A percentile compares a stretch with the other conserved stretches of the same genome.
phyloP scores from a whole-genome alignment of 331 rosid species.

The Pyracantha coccinea region DNA sequence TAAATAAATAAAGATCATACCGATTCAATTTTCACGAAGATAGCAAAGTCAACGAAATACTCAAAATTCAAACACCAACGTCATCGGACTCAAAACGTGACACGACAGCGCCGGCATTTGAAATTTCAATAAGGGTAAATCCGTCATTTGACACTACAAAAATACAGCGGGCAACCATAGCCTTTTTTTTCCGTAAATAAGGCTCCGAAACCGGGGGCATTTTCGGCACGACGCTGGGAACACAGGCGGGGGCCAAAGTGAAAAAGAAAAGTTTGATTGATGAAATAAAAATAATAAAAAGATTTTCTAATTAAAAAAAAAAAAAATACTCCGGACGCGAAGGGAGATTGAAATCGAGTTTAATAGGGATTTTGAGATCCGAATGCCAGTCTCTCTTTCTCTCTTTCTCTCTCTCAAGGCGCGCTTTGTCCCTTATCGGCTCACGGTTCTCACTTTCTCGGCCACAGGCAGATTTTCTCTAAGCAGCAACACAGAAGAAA shows the following conservation, averaged over 20 bases:
- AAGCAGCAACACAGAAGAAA: neutral
- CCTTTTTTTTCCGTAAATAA: constrained; percentile 20
- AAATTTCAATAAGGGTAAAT: neutral
- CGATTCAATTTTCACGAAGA: neutral
- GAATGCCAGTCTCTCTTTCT: constrained; percentile 29
- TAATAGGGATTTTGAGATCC: constrained; percentile 50
- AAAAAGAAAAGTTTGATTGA: constrained; percentile 24
- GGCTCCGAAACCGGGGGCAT: constrained; percentile 28
- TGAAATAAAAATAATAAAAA: neutral
- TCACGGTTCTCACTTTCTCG: constrained; percentile 64
- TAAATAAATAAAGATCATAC: neutral
- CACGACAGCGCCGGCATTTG: neutral
- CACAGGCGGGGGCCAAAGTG: constrained; percentile 20
- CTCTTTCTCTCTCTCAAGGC: constrained; percentile 22
- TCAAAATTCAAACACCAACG: neutral
- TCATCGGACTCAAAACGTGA: neutral
- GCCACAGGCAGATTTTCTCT: constrained; percentile 43
- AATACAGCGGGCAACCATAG: neutral
- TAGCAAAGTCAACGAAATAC: neutral
- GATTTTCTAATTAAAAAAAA: neutral
- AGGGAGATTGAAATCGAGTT: constrained; percentile 28
- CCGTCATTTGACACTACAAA: neutral
- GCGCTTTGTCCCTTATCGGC: constrained; percentile 69
- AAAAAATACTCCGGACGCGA: constrained; percentile 44
- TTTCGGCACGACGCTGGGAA: neutral